Evolutionary conservation across 352 stramenopile genomes (phyloP).

Genomic region (Phytophthora idaei): DNA sequence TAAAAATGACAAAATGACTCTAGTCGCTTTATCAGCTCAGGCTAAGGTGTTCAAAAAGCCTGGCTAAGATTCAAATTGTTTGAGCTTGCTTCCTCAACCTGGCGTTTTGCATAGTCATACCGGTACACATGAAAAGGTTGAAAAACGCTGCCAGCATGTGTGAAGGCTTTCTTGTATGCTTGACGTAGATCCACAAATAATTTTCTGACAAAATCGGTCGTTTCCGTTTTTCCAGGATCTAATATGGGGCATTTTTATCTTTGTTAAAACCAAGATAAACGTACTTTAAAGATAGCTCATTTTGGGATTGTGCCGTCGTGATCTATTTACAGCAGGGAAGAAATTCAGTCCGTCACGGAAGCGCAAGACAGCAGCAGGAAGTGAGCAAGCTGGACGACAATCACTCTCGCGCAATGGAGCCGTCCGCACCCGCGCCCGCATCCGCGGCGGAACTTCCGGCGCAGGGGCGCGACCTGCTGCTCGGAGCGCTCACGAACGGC

Average conservation of each 20-base stretch:
- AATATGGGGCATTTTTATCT: background rate
- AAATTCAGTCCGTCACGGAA: constrained; percentile 44
- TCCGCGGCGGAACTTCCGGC: constrained; percentile 20
- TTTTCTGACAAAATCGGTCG: background rate
- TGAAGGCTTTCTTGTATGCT: no score
- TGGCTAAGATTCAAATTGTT: no score
- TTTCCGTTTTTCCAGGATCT: constrained; percentile 5
- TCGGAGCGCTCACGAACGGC: constrained; percentile 39
- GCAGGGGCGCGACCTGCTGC: constrained; percentile 53
- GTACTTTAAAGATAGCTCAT: constrained; percentile 12
- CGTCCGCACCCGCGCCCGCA: constrained; percentile 12
- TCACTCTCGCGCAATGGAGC: constrained; percentile 30
- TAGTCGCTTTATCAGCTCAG: no score
- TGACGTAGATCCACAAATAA: no score
- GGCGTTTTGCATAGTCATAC: no score
- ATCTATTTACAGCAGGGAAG: constrained; percentile 32
- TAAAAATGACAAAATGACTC: no score
- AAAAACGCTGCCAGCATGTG: no score
- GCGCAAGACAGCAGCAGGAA: constrained; percentile 3
- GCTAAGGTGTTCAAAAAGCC: no score
- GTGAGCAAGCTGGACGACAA: constrained; percentile 16
- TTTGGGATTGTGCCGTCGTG: constrained; percentile 32
- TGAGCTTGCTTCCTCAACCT: no score
- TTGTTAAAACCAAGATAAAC: constrained; percentile 2
- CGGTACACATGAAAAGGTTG: no score